Conservation (phyloP, 2,329 filamentous ascomycete genomes). For the Hansfordia pulvinata region DNA sequence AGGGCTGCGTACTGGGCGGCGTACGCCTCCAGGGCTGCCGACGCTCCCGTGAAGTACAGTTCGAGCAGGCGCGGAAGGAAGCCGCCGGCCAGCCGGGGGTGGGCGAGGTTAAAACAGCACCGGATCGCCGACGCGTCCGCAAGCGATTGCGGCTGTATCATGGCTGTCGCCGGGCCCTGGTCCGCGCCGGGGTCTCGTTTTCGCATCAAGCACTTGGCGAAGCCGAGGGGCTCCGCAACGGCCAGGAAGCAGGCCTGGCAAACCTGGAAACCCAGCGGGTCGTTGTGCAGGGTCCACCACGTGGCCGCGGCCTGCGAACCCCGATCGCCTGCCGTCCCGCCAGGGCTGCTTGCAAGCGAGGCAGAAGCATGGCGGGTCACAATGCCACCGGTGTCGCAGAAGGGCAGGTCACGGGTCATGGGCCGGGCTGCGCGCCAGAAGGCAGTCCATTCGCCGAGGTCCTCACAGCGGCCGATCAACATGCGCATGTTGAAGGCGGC, state of each 20-base stretch:
- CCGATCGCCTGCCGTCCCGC: no score
- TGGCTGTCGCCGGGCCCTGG: no score
- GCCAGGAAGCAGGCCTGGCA: constrained; percentile 21
- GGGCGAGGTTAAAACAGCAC: constrained; percentile 20
- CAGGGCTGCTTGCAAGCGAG: no score
- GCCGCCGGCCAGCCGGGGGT: constrained; percentile 12
- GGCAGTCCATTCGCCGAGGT: no score
- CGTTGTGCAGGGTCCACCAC: constrained; percentile 20
- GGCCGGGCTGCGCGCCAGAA: no score
- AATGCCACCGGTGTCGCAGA: constrained; percentile 17
- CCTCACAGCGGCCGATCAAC: no score
- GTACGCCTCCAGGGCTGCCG: constrained; percentile 12
- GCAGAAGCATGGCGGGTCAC: no score
- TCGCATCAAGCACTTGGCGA: constrained; percentile 16
- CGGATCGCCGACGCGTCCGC: no score
- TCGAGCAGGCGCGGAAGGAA: constrained; percentile 13
- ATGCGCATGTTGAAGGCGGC: constrained; percentile 10
- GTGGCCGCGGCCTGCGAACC: no score
- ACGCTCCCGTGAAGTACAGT: constrained; percentile 14
- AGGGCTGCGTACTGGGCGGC: constrained; percentile 16
- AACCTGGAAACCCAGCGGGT: constrained; percentile 18
- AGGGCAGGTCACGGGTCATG: no score
- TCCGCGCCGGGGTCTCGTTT: constrained; percentile 8
- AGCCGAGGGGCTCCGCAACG: constrained; percentile 15
- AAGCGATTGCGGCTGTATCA: no score